A percentile compares a stretch with the other conserved stretches of the same genome.
Evolutionary conservation across 2,329 filamentous ascomycete species (phyloP).

Genomic region (Raffaelea arxii): DNA sequence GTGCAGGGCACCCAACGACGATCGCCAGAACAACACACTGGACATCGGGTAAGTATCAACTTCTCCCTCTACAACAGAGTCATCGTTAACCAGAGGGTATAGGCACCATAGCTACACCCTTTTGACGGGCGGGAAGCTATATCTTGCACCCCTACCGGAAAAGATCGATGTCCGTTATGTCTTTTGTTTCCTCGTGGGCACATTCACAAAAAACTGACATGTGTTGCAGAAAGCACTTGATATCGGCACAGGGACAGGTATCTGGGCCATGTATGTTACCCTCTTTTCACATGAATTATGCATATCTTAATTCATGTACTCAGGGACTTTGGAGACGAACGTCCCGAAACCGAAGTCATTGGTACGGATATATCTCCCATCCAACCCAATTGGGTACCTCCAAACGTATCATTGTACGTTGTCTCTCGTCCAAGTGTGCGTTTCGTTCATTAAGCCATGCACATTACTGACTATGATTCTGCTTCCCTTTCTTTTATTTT

Average conservation of each 20-base stretch:
- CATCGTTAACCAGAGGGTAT: no score
- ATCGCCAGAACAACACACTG: constrained; percentile 19
- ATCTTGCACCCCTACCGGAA: not conserved
- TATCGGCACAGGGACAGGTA: constrained; percentile 1
- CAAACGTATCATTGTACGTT: not conserved
- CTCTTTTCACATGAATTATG: not conserved
- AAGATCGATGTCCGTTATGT: not conserved
- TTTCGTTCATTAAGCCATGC: no score
- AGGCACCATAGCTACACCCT: no score
- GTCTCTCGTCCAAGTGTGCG: no score
- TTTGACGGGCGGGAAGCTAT: not conserved
- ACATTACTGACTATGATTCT: no score
- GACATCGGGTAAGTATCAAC: constrained; percentile 20
- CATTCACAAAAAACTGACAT: not conserved
- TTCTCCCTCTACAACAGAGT: no score
- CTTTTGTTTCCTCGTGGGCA: no score
- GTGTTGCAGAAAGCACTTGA: constrained; percentile 1
- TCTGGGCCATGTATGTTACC: not conserved
- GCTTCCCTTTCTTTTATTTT: no score
- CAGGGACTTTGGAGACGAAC: constrained; percentile 2
- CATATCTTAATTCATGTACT: not conserved
- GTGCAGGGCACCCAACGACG: constrained; percentile 22
- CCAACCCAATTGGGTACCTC: constrained; percentile 1
- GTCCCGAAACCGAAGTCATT: not conserved
- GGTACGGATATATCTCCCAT: constrained; percentile 1